Conservation (phyloP, 805 yeast genomes). For the Dipodascopsis uninucleata region DNA sequence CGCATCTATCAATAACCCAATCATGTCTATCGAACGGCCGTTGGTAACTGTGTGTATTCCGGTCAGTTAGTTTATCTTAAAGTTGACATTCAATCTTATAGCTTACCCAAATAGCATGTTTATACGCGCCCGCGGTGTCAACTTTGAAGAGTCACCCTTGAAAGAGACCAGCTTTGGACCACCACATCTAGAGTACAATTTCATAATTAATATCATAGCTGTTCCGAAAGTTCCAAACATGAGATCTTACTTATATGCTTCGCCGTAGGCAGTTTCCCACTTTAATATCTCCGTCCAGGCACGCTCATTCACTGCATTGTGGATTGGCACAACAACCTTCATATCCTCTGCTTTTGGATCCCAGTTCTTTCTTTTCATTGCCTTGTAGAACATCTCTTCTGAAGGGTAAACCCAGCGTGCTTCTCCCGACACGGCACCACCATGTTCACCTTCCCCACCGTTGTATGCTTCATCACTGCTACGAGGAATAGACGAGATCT, state of each 20-base stretch:
- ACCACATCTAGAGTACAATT: constrained; percentile 50
- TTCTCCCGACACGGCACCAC: constrained; percentile 21
- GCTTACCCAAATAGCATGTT: constrained; percentile 55
- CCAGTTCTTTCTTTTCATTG: constrained; percentile 90
- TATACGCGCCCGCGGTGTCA: constrained; percentile 84
- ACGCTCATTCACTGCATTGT: constrained; percentile 86
- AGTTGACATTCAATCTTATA: neutral
- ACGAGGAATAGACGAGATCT: constrained; percentile 71
- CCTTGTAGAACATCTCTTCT: constrained; percentile 88
- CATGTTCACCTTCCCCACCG: constrained; percentile 31
- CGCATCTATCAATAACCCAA: constrained; percentile 86
- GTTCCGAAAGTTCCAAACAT: neutral
- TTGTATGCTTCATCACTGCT: constrained; percentile 38
- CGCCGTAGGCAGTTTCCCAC: constrained; percentile 62
- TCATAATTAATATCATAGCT: constrained; percentile 4
- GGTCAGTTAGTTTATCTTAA: neutral
- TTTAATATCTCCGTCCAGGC: constrained; percentile 80
- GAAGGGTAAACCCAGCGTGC: constrained; percentile 93
- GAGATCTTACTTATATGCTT: constrained; percentile 39
- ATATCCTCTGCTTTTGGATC: constrained; percentile 76
- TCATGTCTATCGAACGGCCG: constrained; percentile 95
- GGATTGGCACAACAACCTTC: constrained; percentile 89
- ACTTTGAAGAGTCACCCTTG: constrained; percentile 79
- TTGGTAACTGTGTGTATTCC: constrained; percentile 38
- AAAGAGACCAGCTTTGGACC: constrained; percentile 82